Conservation (phyloP, 208 protist species). For the Acanthamoeba royreba region DNA sequence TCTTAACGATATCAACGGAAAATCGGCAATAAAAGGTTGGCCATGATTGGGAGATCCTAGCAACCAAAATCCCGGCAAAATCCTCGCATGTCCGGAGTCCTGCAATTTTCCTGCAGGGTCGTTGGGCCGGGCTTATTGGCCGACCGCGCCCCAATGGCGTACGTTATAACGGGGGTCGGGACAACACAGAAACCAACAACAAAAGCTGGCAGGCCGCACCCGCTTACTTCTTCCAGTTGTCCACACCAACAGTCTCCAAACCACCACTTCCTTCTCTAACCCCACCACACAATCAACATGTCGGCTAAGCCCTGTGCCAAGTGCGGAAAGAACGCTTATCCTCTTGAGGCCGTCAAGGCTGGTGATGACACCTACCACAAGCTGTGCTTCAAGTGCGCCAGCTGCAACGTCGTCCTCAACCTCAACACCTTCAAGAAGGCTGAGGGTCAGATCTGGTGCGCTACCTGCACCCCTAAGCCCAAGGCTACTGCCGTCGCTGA, state of each 20-base stretch:
- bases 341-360: constrained; percentile 25
- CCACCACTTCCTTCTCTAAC: too few relatives aligned
- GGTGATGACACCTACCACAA: constrained; percentile 52
- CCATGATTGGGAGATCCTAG: too few relatives aligned
- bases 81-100: background rate
- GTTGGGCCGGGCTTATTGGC: background rate
- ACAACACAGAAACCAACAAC: background rate
- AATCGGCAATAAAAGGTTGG: too few relatives aligned
- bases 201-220: background rate
- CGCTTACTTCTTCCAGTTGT: background rate
- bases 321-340: constrained; percentile 37
- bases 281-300: too few relatives aligned
- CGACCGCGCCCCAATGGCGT: background rate
- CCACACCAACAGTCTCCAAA: background rate
- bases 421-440: constrained; percentile 48
- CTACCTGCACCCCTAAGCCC: constrained; percentile 33
- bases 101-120: background rate
- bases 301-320: constrained; percentile 43
- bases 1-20: too few relatives aligned
- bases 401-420: background rate
- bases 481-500: constrained; percentile 34
- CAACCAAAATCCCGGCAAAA: too few relatives aligned
- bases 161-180: background rate
- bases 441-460: constrained; percentile 10
- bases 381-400: constrained; percentile 44